Percentiles rank a stretch among this genome's conserved stretches.
Evolutionary conservation across 768 basidiomycete genomes (phyloP).

Genomic region (Leccinum arenicola): DNA sequence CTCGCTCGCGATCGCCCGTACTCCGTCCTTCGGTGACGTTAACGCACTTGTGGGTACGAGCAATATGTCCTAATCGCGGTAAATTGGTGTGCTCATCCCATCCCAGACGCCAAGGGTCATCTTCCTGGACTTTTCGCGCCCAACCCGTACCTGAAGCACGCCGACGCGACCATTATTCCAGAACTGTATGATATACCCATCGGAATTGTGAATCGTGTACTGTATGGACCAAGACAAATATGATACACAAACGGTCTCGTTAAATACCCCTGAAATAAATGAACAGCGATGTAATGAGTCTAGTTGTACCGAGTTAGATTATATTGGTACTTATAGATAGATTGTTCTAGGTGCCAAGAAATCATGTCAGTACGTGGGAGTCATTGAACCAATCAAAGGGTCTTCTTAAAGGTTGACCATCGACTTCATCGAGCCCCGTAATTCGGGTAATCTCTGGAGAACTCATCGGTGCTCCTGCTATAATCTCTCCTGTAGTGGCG

Average conservation of each 20-base stretch:
- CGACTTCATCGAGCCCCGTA: constrained; percentile 4
- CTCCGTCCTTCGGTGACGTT: constrained; percentile 68
- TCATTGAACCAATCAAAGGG: not conserved
- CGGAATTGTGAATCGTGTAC: constrained; percentile 72
- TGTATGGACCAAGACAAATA: constrained; percentile 42
- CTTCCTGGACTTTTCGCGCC: constrained; percentile 37
- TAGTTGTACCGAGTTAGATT: constrained; percentile 11
- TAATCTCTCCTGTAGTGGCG: constrained; percentile 33
- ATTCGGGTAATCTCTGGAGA: constrained; percentile 15
- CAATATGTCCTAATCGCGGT: constrained; percentile 9
- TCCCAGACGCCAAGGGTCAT: constrained; percentile 55
- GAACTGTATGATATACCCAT: constrained; percentile 82
- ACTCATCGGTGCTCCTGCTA: constrained; percentile 9
- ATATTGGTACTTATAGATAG: constrained; percentile 3
- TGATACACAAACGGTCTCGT: constrained; percentile 10
- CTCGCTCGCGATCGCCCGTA: constrained; percentile 66
- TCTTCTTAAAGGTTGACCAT: not conserved
- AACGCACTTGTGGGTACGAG: constrained; percentile 62
- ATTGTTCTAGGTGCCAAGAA: constrained; percentile 13
- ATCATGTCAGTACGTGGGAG: constrained; percentile 4
- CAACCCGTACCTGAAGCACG: constrained; percentile 50
- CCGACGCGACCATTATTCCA: constrained; percentile 48
- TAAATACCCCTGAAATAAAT: constrained; percentile 21
- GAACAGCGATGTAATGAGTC: constrained; percentile 5
- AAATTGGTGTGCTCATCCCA: constrained; percentile 9